Conservation (phyloP, 352 stramenopile species). For the Pythium apleroticum region DNA sequence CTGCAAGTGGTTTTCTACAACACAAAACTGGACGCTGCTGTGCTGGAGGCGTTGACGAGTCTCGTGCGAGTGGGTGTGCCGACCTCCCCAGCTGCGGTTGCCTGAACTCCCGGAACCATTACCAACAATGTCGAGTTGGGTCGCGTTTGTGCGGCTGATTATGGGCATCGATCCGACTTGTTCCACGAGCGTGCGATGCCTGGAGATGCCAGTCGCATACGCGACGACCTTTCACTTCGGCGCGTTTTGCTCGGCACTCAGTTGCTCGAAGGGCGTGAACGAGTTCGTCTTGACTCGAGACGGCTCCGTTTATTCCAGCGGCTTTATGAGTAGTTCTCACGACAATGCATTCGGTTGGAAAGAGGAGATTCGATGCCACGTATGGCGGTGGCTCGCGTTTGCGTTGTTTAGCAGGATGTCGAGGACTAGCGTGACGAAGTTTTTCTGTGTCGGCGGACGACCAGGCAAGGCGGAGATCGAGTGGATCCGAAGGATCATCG, state of each 20-base stretch:
- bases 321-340: not conserved
- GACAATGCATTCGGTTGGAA: not conserved
- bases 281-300: not conserved
- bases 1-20: not conserved
- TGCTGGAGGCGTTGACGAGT: constrained; percentile 5
- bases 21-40: not conserved
- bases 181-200: not conserved
- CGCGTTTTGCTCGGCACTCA: constrained; percentile 2
- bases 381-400: constrained; percentile 10
- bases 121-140: not conserved
- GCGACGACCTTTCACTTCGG: not conserved
- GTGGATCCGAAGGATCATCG: constrained; percentile 2
- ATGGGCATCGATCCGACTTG: not conserved
- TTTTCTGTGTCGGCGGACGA: not conserved
- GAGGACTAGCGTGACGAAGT: not conserved
- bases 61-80: constrained; percentile 3
- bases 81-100: not conserved
- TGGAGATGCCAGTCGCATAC: not conserved
- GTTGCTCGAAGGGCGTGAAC: not conserved
- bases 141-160: not conserved
- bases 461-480: not conserved
- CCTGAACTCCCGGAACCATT: not conserved
- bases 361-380: not conserved
- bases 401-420: constrained; percentile 1
- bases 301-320: not conserved